phyloP scores from a whole-genome alignment of 2,329 filamentous ascomycete genomes.

The Didymellaceae sp. region DNA sequence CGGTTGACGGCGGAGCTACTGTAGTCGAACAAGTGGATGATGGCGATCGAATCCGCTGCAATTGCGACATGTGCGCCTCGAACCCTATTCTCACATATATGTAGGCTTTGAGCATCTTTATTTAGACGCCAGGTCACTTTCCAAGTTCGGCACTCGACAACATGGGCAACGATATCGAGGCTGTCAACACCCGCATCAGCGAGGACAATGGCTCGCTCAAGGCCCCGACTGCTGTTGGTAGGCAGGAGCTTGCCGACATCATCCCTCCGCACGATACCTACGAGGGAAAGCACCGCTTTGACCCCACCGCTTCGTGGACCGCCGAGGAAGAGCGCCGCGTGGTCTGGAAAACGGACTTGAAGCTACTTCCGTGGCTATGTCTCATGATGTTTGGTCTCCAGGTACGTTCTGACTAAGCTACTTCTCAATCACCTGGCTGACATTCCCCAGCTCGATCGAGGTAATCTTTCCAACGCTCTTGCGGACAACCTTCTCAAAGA shows the following conservation, averaged over 20 bases:
- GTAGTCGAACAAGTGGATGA: constrained; percentile 21
- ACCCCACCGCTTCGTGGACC: constrained; percentile 62
- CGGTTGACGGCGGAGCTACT: constrained; percentile 23
- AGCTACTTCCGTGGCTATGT: constrained; percentile 36
- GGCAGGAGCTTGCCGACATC: constrained; percentile 36
- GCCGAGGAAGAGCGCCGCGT: constrained; percentile 62
- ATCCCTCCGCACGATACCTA: constrained; percentile 54
- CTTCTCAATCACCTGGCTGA: neutral
- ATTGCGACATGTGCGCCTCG: constrained; percentile 33
- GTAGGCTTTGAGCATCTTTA: neutral
- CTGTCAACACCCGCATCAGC: constrained; percentile 26
- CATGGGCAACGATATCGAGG: constrained; percentile 39
- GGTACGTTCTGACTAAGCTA: neutral
- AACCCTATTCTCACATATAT: constrained; percentile 6
- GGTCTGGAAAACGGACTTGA: constrained; percentile 56
- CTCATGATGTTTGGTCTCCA: constrained; percentile 56
- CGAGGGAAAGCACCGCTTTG: constrained; percentile 65
- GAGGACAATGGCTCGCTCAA: constrained; percentile 36
- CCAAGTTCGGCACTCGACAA: neutral
- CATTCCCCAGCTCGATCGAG: constrained; percentile 52
- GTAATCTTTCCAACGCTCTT: constrained; percentile 48
- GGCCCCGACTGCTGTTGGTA: constrained; percentile 31
- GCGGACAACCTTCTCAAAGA: constrained; percentile 41
- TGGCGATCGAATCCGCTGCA: constrained; percentile 17
- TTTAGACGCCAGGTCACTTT: neutral